These are phyloP conservation scores for Zanthoxylum bungeanum DNA, from an alignment of 345 rosid species.

Conservation along the genomic window DNA sequence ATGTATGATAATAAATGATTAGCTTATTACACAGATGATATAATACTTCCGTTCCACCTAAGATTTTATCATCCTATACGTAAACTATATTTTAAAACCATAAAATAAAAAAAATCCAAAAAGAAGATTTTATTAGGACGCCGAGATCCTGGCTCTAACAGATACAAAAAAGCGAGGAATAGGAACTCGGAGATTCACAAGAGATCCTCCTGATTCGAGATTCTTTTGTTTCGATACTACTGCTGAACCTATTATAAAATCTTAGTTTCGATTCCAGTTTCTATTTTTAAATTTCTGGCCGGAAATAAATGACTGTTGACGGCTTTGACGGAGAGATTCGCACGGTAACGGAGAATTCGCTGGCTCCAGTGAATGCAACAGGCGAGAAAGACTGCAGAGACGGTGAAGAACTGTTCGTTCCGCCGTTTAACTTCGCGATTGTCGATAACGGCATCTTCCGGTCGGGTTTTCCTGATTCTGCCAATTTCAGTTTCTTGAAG, in stretches of 20 bases:
- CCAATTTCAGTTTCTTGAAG: conserved; percentile 62
- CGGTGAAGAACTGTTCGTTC: conserved; percentile 47
- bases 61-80: too few relatives aligned
- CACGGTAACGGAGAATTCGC: background rate
- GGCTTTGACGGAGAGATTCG: conserved; percentile 1
- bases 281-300: conserved; percentile 14
- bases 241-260: background rate
- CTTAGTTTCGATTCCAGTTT: background rate
- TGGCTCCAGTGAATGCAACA: background rate
- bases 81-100: too few relatives aligned
- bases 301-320: conserved; percentile 14
- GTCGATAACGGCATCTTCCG: conserved; percentile 70
- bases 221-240: background rate
- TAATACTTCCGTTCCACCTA: too few relatives aligned
- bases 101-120: too few relatives aligned
- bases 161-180: background rate
- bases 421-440: conserved; percentile 73
- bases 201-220: background rate
- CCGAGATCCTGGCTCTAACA: background rate
- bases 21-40: too few relatives aligned
- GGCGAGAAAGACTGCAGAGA: conserved; percentile 20
- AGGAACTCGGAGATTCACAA: conserved; percentile 2
- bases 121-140: background rate
- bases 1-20: too few relatives aligned
- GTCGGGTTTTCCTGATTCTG: conserved; percentile 69